Conservation (phyloP, 108 stramenopile genomes). For the Skeletonema menzelii region DNA sequence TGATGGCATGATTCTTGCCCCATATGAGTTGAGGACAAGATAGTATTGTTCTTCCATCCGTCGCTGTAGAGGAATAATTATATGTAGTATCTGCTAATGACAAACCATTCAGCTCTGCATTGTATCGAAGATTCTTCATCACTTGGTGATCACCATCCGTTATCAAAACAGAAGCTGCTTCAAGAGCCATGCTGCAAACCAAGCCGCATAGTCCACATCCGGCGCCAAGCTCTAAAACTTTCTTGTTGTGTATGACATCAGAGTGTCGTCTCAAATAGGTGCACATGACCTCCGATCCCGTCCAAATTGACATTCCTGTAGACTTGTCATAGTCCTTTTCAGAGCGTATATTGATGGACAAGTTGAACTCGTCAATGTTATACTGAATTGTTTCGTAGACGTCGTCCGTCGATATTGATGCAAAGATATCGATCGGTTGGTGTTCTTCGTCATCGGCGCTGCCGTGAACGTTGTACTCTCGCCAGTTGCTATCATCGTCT, state of each 20-base stretch:
- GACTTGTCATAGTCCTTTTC: neutral
- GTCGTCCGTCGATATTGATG: neutral
- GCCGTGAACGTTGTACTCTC: neutral
- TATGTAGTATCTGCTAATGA: too few relatives aligned
- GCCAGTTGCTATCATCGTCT: neutral
- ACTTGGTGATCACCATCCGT: neutral
- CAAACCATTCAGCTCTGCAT: neutral
- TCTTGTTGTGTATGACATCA: neutral
- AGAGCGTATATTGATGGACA: neutral
- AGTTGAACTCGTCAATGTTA: neutral
- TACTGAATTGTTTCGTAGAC: neutral
- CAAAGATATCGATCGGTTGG: neutral
- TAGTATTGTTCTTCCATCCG: neutral
- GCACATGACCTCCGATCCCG: neutral
- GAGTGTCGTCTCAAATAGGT: neutral
- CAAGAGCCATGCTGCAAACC: neutral
- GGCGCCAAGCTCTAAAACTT: neutral
- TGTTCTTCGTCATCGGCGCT: neutral
- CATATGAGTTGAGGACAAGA: neutral
- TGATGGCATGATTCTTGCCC: neutral
- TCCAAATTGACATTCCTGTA: neutral
- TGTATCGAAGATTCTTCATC: neutral
- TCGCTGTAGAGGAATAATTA: neutral
- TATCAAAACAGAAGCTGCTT: neutral
- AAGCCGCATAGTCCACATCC: neutral